Percentiles rank a stretch among this genome's conserved stretches.
Conservation (phyloP, 331 rosid genomes). For the Rosa hybrid region DNA sequence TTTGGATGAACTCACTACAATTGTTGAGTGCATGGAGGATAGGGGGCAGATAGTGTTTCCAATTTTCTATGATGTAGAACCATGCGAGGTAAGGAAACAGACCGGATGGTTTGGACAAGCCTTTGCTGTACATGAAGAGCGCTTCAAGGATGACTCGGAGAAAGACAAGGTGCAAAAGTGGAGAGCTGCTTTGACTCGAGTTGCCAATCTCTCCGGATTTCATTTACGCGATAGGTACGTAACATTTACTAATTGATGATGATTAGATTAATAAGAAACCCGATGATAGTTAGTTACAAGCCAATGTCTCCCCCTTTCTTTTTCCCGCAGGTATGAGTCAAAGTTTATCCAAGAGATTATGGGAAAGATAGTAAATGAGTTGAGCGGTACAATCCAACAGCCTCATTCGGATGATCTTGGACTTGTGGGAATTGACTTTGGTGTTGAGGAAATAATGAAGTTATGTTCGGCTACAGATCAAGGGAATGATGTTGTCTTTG, state of each 20-base stretch:
- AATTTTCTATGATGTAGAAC: neutral
- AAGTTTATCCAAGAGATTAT: neutral
- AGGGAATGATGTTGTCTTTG: neutral
- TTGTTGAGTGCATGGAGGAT: neutral
- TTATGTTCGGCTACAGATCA: too few relatives aligned
- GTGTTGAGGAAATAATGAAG: neutral
- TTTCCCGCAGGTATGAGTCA: neutral
- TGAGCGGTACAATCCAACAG: neutral
- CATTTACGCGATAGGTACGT: neutral
- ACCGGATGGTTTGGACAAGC: neutral
- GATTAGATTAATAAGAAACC: neutral
- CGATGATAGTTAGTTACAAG: too few relatives aligned
- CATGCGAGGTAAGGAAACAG: neutral
- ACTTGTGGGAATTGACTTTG: neutral
- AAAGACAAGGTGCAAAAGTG: neutral
- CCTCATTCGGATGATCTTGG: neutral
- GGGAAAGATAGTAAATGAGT: neutral
- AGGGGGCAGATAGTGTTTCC: neutral
- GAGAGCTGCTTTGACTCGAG: neutral
- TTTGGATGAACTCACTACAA: neutral
- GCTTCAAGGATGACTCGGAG: neutral
- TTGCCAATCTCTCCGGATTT: neutral
- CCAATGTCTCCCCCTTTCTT: too few relatives aligned
- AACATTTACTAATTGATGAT: neutral
- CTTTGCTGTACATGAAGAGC: neutral